These are phyloP conservation scores for Xerocomus nothofagi DNA, from an alignment of 1,284 basidiomycete genomes.

Conservation along the genomic window DNA sequence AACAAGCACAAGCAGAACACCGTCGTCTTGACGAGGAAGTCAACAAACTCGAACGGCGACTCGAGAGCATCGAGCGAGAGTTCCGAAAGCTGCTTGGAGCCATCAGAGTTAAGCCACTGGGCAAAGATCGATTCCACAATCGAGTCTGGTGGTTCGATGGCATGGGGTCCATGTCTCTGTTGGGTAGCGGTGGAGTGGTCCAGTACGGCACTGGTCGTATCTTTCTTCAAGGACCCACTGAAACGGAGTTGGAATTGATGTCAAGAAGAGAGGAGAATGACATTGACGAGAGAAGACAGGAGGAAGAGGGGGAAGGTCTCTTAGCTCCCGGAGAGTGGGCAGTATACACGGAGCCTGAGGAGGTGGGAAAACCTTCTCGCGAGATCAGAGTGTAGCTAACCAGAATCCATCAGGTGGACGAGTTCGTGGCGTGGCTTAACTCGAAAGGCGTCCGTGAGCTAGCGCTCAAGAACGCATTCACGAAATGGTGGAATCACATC, in stretches of 20 bases:
- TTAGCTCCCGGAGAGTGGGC: conserved; percentile 85
- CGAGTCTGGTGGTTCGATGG: conserved; percentile 99
- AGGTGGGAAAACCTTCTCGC: conserved; percentile 51
- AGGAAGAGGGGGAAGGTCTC: conserved; percentile 79
- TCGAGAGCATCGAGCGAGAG: conserved; percentile 90
- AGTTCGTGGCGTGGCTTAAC: conserved; percentile 88
- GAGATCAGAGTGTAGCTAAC: conserved; percentile 13
- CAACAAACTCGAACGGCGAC: conserved; percentile 70
- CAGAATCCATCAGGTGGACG: conserved; percentile 59
- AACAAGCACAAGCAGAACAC: conserved; percentile 71
- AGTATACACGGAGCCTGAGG: conserved; percentile 81
- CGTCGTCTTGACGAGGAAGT: conserved; percentile 87
- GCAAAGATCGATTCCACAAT: conserved; percentile 91
- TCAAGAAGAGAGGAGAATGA: conserved; percentile 60
- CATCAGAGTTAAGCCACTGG: conserved; percentile 84
- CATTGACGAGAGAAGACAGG: conserved; percentile 55
- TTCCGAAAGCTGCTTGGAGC: conserved; percentile 85
- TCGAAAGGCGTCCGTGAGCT: conserved; percentile 87
- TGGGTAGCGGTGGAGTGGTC: conserved; percentile 71
- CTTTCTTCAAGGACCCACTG: conserved; percentile 87
- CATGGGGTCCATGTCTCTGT: conserved; percentile 78
- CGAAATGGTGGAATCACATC: conserved; percentile 86
- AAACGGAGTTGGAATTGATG: conserved; percentile 72
- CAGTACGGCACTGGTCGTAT: conserved; percentile 87
- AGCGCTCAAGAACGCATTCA: conserved; percentile 76